Evolutionary conservation across 371 early-diverging fungal genomes (phyloP), one percentile per base, ranked within the genome.

Genomic region (Rhizopus delemar): DNA sequence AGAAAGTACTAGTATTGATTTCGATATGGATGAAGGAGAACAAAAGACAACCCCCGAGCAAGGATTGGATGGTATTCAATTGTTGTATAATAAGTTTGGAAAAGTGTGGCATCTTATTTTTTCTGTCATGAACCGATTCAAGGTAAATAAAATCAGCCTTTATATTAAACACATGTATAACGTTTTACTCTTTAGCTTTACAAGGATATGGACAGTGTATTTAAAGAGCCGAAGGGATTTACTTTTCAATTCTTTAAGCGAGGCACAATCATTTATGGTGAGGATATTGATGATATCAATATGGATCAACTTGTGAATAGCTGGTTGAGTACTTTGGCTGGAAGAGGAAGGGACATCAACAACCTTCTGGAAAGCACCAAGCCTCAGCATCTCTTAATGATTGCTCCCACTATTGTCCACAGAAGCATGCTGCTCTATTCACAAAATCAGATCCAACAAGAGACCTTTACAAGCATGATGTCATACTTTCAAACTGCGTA

Each of bases 31-130:
- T 36, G 69, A 15, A 11, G n/a, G 13, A n/a, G 15, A 60, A 29
- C 61, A 57, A 22, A 56, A 59, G 2, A 59, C 58, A 13, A 39
- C 43, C 33, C 59, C 57, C 12, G 65, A 69, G 11, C 68, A 74
- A 2, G 74, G 73, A 13, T 52, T 69, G 31, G 71, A 77, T 12
- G 76, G 74, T 31, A 60, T 72, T 8, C 70, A 67, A 8, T 54
- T 54, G 28, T 51, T 63, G 3, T 80, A 77, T 51, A 51, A 60
- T 34, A 69, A 71, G 34, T 80, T 70, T 53, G 75, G 80, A 3
- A 73, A 68, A 34, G 57, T 80, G 0, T 80, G 77, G 80, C 64
- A 66, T n/a, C 55, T 80, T 35, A 55, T 75, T 41, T 52, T 60
- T 2, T 54, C 68, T 29, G 60, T 71, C 0, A 54, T 73, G 9